Conservation (phyloP, 495 filamentous ascomycete species). For the Cetradonia linearis region DNA sequence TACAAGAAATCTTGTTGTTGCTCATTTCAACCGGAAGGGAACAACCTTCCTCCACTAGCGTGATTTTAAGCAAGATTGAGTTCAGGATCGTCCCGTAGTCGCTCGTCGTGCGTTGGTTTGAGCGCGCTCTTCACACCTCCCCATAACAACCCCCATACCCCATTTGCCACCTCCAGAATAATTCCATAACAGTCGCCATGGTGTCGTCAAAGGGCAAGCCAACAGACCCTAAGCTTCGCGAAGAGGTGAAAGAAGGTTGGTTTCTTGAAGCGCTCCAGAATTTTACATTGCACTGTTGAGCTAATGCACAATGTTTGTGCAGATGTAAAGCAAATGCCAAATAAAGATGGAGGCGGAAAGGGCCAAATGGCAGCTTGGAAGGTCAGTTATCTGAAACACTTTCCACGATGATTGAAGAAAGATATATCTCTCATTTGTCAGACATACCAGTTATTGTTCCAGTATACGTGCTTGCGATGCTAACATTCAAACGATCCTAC, state of each 20-base stretch:
- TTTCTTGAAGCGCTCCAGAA: neutral
- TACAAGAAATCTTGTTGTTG: neutral
- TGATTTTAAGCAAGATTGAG: conserved; percentile 11
- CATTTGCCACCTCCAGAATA: neutral
- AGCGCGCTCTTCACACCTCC: conserved; percentile 15
- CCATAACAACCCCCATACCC: conserved; percentile 6
- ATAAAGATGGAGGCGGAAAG: conserved; percentile 45
- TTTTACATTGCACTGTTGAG: neutral
- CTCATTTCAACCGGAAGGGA: neutral
- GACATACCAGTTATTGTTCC: neutral
- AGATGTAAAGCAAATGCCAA: conserved; percentile 35
- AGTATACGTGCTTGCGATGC: neutral
- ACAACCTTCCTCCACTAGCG: conserved; percentile 14
- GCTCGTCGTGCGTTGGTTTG: conserved; percentile 20
- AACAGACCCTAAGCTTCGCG: conserved; percentile 42
- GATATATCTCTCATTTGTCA: neutral
- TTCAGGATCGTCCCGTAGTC: conserved; percentile 13
- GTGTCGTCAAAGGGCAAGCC: conserved; percentile 43
- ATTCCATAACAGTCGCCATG: conserved; percentile 25
- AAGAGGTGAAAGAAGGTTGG: conserved; percentile 39
- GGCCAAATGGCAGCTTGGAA: conserved; percentile 51
- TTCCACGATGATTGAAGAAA: neutral
- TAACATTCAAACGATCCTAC: neutral
- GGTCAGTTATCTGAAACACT: conserved; percentile 24
- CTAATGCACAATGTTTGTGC: conserved; percentile 7